Evolutionary conservation across 768 basidiomycete genomes (phyloP).

Genomic region (Fomitopsis pulvina): DNA sequence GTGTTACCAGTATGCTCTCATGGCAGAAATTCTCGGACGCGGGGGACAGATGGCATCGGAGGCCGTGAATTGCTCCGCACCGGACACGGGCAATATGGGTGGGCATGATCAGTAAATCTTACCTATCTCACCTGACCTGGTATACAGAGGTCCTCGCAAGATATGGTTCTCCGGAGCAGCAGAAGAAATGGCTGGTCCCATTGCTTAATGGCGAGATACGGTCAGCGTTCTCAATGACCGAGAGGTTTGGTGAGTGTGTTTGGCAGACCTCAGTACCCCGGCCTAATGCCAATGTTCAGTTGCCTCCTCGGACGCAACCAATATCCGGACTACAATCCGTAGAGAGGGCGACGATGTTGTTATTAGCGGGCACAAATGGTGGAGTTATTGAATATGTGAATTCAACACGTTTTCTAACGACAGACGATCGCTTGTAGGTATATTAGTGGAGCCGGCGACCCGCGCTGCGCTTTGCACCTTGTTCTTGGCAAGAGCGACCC

Average conservation of each 20-base stretch:
- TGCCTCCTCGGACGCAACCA: slow-evolving; percentile 93
- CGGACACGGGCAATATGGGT: slow-evolving; percentile 99
- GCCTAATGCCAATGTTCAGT: slow-evolving; percentile 36
- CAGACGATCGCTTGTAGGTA: too few relatives aligned
- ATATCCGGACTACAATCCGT: slow-evolving; percentile 83
- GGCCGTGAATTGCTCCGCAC: slow-evolving; percentile 89
- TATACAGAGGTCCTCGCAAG: slow-evolving; percentile 87
- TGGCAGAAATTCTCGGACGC: slow-evolving; percentile 93
- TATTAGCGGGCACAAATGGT: slow-evolving; percentile 98
- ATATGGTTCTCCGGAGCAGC: slow-evolving; percentile 88
- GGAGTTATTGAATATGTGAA: too few relatives aligned
- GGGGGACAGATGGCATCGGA: slow-evolving; percentile 79
- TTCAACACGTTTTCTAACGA: too few relatives aligned
- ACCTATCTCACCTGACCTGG: background rate
- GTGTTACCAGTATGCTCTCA: slow-evolving; percentile 75
- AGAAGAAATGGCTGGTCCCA: slow-evolving; percentile 84
- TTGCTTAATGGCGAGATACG: slow-evolving; percentile 90
- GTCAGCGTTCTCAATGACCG: slow-evolving; percentile 96
- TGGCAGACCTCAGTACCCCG: background rate
- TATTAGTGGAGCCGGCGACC: slow-evolving; percentile 97
- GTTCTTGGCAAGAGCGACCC: slow-evolving; percentile 96
- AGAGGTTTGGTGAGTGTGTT: slow-evolving; percentile 73
- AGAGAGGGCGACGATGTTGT: slow-evolving; percentile 84
- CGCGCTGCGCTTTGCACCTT: slow-evolving; percentile 81
- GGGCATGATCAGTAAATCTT: slow-evolving; percentile 15